Base-by-base conservation (phyloP, 116 monocot genomes). In the Iris pallida region DNA sequence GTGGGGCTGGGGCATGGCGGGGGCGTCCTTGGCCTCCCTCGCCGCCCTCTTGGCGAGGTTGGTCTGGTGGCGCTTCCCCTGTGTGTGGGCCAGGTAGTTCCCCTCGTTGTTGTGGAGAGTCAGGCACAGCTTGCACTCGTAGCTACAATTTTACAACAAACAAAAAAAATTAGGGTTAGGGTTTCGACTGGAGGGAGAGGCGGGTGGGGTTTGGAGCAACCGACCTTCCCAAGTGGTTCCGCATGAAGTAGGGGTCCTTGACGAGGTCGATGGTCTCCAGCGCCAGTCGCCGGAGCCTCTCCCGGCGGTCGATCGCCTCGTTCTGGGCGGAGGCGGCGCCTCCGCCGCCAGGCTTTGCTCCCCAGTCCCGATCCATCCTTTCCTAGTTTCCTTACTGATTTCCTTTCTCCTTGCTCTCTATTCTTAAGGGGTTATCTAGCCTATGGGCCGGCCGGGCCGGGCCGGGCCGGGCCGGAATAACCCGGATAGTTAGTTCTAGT, bases 161-260 rank as follows among this genome's bases (percentile, higher is more conserved):
- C 15, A 10, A 4, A 62, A 53, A 57, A 30, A 17, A 12, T 45
- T 8, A n/a, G 42, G 59, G 12, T 49, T 64, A 80, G 53, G 71
- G 57, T 76, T 73, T 18, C n/a, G 42, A 18, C 9, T 15, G 11
- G 16, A 9, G 47, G 64, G 63, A 53, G 68, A 47, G 69, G 58
- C 56, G 70, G 72, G 54, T 48, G 62, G 70, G 72, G 54, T 48
- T 70, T 2, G 61, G 53, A 11, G 14, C 49, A 53, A 66, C 49
- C 5, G 70, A 86, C 88, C 95, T 91, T 41, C 95, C 95, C 45
- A 91, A 86, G 59, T 96, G 95, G 61, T 96, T 96, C 15, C 95
- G 88, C 95, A 96, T 95, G 86, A 95, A 95, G 63, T 95, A 95
- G 57, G 95, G 95, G 64, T 95, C 95, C 75, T 95, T 91, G 68